Conservation (phyloP, 208 protist species). For the Dictyostelium gargantuum region DNA sequence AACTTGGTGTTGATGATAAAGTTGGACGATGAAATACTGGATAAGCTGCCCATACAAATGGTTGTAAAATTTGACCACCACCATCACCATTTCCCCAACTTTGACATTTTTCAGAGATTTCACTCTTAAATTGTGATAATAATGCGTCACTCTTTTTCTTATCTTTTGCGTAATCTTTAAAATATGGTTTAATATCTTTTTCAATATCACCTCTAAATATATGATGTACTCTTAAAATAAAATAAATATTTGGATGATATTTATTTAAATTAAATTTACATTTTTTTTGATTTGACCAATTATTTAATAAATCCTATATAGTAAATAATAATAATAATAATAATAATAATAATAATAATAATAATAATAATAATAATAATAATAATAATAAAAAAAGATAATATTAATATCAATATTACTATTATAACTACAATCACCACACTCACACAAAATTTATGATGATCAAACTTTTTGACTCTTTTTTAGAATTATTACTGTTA, state of each 20-base stretch:
- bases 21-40: conserved; percentile 50
- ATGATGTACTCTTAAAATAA: conserved; percentile 55
- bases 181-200: conserved; percentile 55
- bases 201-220: conserved; percentile 59
- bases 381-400: not conserved
- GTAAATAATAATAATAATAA: not conserved
- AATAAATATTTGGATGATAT: conserved; percentile 66
- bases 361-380: not conserved
- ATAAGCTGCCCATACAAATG: conserved; percentile 50
- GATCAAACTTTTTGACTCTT: no score
- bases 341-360: not conserved
- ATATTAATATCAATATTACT: not conserved
- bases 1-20: not conserved
- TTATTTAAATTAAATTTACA: conserved; percentile 51
- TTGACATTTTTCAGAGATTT: conserved; percentile 29
- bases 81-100: conserved; percentile 10
- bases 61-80: conserved; percentile 16
- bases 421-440: not conserved
- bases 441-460: no score
- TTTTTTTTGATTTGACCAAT: conserved; percentile 30
- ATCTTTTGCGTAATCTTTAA: conserved; percentile 8
- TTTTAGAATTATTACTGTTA: not conserved
- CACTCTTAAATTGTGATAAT: conserved; percentile 43
- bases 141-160: conserved; percentile 11
- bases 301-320: not conserved